phyloP scores from a whole-genome alignment of 768 basidiomycete species.

The Lentinula lateritia region DNA sequence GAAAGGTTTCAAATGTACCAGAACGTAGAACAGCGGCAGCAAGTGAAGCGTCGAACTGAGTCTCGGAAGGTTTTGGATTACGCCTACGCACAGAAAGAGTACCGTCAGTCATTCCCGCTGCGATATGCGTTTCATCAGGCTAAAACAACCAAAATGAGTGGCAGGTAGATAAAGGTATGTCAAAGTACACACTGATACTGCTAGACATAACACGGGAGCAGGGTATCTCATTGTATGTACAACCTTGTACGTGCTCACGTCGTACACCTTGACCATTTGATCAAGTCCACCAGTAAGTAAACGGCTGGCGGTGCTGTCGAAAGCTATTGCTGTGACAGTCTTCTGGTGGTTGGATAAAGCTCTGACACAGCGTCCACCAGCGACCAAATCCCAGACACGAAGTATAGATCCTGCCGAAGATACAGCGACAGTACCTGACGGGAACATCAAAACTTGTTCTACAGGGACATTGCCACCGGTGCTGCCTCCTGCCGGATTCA shows the following conservation, averaged over 20 bases:
- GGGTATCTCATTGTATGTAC: conserved; percentile 99
- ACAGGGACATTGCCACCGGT: conserved; percentile 54
- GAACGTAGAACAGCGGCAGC: conserved; percentile 37
- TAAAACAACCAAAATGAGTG: conserved; percentile 22
- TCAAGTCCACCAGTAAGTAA: conserved; percentile 89
- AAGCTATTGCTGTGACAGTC: conserved; percentile 85
- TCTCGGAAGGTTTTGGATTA: conserved; percentile 68
- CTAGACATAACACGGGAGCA: conserved; percentile 83
- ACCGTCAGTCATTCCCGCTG: conserved; percentile 96
- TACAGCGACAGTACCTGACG: conserved; percentile 79
- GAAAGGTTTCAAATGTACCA: conserved; percentile 64
- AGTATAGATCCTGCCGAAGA: conserved; percentile 91
- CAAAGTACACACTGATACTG: conserved; percentile 69
- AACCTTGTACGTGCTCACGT: conserved; percentile 89
- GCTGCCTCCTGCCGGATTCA: conserved; percentile 40
- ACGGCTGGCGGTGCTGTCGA: conserved; percentile 69
- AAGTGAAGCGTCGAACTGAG: conserved; percentile 26
- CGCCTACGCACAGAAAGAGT: conserved; percentile 95
- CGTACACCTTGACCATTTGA: conserved; percentile 99
- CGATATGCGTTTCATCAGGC: conserved; percentile 96
- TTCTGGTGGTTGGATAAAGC: conserved; percentile 98
- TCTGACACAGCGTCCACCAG: conserved; percentile 82
- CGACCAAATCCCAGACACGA: conserved; percentile 91
- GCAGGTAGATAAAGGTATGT: background rate
- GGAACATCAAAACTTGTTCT: conserved; percentile 90